Conservation (phyloP, 179 eudicot species). For the Kewa caespitosa region DNA sequence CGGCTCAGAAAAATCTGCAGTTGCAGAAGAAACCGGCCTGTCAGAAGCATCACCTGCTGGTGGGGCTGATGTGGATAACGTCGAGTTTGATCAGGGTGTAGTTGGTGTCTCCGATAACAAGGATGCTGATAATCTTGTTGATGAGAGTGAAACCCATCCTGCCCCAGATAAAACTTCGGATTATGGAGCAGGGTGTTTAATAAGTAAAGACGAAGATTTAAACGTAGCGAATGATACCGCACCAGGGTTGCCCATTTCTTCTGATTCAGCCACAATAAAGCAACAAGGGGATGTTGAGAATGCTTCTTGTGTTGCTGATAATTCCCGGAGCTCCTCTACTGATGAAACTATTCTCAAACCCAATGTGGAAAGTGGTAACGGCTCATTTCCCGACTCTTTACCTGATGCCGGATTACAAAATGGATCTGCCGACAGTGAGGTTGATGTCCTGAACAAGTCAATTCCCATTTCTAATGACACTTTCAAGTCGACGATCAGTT, state of each 20-base stretch:
- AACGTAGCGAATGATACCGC: conserved; percentile 8
- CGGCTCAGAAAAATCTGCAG: conserved; percentile 16
- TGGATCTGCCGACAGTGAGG: conserved; percentile 22
- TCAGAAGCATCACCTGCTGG: conserved; percentile 1
- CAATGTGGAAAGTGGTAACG: conserved; percentile 20
- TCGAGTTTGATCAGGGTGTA: conserved; percentile 4
- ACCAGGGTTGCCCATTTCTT: conserved; percentile 19
- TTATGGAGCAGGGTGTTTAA: conserved; percentile 22
- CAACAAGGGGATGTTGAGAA: conserved; percentile 8
- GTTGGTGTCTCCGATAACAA: conserved; percentile 19
- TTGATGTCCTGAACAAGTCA: conserved; percentile 26
- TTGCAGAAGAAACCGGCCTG: conserved; percentile 19
- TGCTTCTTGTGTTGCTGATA: conserved; percentile 9
- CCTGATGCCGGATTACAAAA: conserved; percentile 22
- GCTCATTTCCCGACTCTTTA: conserved; percentile 16
- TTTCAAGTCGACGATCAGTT: conserved; percentile 28
- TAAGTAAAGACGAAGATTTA: conserved; percentile 15
- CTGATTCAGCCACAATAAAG: conserved; percentile 9
- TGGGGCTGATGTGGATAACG: conserved; percentile 9
- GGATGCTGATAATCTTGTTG: conserved; percentile 19
- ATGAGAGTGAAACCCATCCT: conserved; percentile 22
- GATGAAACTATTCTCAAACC: conserved; percentile 17
- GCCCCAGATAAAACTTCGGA: conserved; percentile 21
- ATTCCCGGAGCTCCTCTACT: conserved; percentile 10
- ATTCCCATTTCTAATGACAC: conserved; percentile 16